Conservation (phyloP, 495 filamentous ascomycete species). For the Physcia stellaris region DNA sequence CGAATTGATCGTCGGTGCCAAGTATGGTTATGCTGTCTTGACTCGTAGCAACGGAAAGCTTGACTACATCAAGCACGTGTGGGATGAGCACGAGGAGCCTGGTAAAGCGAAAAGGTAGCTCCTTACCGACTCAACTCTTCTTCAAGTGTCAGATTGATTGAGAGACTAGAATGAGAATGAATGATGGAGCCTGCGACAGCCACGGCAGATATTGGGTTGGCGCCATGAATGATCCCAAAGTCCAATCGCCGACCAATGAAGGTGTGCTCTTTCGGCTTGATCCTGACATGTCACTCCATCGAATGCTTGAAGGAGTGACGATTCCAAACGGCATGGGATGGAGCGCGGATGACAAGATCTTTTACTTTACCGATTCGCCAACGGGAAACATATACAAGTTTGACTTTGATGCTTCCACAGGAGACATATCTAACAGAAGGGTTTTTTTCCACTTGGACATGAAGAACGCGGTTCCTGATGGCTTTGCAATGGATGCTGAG, state of each 20-base stretch:
- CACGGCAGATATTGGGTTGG: slow-evolving; percentile 79
- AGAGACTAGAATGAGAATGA: slow-evolving; percentile 36
- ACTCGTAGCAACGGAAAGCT: slow-evolving; percentile 51
- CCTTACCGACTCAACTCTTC: background rate
- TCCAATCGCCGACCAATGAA: slow-evolving; percentile 20
- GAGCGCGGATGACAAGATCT: slow-evolving; percentile 53
- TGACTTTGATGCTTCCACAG: slow-evolving; percentile 53
- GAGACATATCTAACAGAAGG: slow-evolving; percentile 50
- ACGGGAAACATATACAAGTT: slow-evolving; percentile 58
- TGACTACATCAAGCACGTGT: slow-evolving; percentile 46
- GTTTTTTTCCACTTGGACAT: slow-evolving; percentile 52
- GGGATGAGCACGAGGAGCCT: slow-evolving; percentile 31
- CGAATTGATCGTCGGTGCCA: slow-evolving; percentile 64
- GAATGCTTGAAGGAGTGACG: slow-evolving; percentile 46
- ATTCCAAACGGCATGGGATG: slow-evolving; percentile 84
- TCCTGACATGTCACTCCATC: slow-evolving; percentile 43
- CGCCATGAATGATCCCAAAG: slow-evolving; percentile 63
- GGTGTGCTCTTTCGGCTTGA: slow-evolving; percentile 52
- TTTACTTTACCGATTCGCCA: slow-evolving; percentile 75
- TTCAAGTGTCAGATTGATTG: slow-evolving; percentile 10
- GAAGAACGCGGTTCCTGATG: slow-evolving; percentile 64
- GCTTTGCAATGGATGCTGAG: slow-evolving; percentile 57
- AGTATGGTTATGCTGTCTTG: slow-evolving; percentile 65
- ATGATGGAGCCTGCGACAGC: slow-evolving; percentile 74
- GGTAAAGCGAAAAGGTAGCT: slow-evolving; percentile 34